Evolutionary conservation across 169 alveolate genomes (phyloP).

Genomic region (Plasmodium cynomolgi): DNA sequence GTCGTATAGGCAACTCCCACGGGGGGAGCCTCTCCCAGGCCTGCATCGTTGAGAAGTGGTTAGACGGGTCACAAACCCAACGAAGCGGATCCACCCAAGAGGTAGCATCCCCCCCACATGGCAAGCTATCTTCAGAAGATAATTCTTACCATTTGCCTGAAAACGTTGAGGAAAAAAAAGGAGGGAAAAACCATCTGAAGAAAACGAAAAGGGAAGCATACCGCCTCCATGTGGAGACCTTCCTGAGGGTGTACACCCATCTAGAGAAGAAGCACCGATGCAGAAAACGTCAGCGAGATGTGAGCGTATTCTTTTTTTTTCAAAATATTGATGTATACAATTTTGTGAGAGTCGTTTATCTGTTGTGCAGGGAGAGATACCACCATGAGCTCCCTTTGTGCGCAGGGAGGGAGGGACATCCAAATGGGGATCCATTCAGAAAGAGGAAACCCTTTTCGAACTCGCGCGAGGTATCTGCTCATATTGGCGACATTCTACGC

Average conservation of each 20-base stretch:
- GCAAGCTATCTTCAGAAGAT: background rate
- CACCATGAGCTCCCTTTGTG: background rate
- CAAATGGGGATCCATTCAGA: background rate
- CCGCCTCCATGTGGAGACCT: background rate
- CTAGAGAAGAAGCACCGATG: background rate
- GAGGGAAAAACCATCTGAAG: background rate
- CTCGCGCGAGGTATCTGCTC: background rate
- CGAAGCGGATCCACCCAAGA: background rate
- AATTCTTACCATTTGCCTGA: background rate
- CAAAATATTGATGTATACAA: conserved; percentile 9
- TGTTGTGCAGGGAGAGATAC: conserved; percentile 36
- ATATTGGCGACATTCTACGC: background rate
- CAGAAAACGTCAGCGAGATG: background rate
- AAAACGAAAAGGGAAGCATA: background rate
- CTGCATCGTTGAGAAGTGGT: background rate
- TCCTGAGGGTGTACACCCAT: background rate
- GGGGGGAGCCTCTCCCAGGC: background rate
- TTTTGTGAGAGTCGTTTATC: conserved; percentile 18
- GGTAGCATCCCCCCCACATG: background rate
- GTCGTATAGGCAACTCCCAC: background rate
- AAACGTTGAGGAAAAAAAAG: background rate
- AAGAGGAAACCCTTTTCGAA: background rate
- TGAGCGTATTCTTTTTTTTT: conserved; percentile 4
- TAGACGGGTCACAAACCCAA: background rate
- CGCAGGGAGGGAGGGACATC: background rate